phyloP scores from a whole-genome alignment of 345 rosid genomes.

The Dipteronia sinensis region DNA sequence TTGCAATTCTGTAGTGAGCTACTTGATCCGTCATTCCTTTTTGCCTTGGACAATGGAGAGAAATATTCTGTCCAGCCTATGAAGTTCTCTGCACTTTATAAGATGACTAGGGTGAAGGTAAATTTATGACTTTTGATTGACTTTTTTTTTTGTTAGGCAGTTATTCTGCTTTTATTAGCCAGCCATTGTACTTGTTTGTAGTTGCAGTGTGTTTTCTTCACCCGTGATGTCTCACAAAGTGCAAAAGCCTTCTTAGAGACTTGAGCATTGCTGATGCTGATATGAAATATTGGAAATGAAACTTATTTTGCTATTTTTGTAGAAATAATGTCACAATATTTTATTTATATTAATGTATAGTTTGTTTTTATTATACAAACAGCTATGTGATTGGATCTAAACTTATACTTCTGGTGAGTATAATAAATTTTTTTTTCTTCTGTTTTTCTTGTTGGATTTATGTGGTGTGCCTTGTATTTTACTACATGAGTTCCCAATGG shows the following conservation, averaged over 20 bases:
- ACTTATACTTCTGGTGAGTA: neutral
- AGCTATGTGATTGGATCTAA: neutral
- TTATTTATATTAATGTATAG: neutral
- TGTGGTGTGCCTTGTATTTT: neutral
- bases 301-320: neutral
- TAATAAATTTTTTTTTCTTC: neutral
- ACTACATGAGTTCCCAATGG: neutral
- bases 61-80: constrained; percentile 83
- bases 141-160: constrained; percentile 7
- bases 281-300: neutral
- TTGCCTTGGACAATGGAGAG: constrained; percentile 91
- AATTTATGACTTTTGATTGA: constrained; percentile 15
- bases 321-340: neutral
- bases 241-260: neutral
- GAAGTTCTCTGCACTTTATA: constrained; percentile 81
- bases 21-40: constrained; percentile 97
- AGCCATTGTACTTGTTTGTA: neutral
- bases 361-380: neutral
- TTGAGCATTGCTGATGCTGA: neutral
- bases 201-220: constrained; percentile 1
- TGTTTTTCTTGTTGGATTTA: neutral
- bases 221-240: neutral
- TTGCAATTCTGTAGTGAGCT: constrained; percentile 65
- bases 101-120: constrained; percentile 97
- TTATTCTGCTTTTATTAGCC: constrained; percentile 13